These are phyloP conservation scores for Aspergillus versicolor DNA, from an alignment of 2,329 filamentous ascomycete genomes.

Conservation along the genomic window DNA sequence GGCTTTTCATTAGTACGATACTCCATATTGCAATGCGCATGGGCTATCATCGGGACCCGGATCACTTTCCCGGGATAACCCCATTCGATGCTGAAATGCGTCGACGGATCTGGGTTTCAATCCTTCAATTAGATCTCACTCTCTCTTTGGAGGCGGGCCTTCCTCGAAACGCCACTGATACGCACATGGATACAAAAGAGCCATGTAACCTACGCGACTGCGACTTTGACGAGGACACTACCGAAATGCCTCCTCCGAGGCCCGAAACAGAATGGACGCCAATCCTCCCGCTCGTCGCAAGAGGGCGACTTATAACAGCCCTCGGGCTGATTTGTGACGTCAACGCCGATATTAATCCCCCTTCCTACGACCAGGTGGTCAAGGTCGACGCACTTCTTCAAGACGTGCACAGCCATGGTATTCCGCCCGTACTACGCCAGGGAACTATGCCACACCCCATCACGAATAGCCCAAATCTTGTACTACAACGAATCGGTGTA, in stretches of 20 bases:
- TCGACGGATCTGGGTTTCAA: not conserved
- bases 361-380: not conserved
- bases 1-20: not conserved
- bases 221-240: not conserved
- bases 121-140: not conserved
- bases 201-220: not conserved
- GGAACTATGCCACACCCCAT: not conserved
- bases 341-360: not conserved
- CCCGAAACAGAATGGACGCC: constrained; percentile 2
- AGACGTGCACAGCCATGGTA: not conserved
- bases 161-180: not conserved
- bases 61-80: not conserved
- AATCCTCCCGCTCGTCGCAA: not conserved
- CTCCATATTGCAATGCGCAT: not conserved
- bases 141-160: not conserved
- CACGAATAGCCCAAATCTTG: not conserved
- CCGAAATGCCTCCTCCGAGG: not conserved
- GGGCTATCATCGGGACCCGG: not conserved
- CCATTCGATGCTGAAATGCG: not conserved
- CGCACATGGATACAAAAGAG: too few species aligned
- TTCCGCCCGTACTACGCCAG: not conserved
- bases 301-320: not conserved
- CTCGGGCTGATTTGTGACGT: not conserved
- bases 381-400: not conserved
- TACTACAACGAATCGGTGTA: not conserved